Base-by-base conservation (phyloP, 768 basidiomycete genomes). In the Tremella mesenterica region DNA sequence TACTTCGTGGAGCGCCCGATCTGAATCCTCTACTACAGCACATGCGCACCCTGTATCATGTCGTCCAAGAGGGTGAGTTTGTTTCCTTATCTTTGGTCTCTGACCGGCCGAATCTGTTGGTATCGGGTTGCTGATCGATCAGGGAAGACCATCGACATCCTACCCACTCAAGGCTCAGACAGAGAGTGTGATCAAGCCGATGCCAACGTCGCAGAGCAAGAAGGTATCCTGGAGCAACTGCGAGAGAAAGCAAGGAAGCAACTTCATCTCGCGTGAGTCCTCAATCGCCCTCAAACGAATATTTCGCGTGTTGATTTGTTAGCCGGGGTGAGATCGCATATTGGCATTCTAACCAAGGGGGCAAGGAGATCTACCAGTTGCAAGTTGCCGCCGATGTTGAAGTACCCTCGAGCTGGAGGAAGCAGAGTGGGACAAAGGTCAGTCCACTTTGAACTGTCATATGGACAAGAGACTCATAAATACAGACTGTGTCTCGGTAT, bases 311-410 rank as follows among this genome's bases (percentile, higher is more conserved):
- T n/a, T 78, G 72, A 44, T n/a, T 28, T 26, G 9, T 38, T 73
- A 83, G 83, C 23, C 64, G 67, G 59, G 74, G 52, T 10, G 56
- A 78, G 26, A 59, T 84, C 52, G 74, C 71, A 28, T 86, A 79
- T 74, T 84, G 84, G 83, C 82, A 95, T 62, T 90, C 87, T 58
- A 80, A 82, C 2, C 77, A 78, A 46, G 91, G 92, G 4, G 87
- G 83, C 47, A 93, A 93, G 85, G 92, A 96, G 69, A 91, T 95
- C 29, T 93, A 89, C 70, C 80, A 91, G 7, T 78, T 96, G 16
- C 85, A 92, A 75, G 84, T 83, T 9, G 77, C 82, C 18, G 75
- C 78, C 1, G 74, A 72, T 1, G 73, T 81, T 53, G 79, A 84
- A 60, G 78, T 87, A n/a, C 91, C 91, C 0, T 78, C 81, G 25